Base-by-base conservation (phyloP, 352 stramenopile species). In the Phytophthora tentaculata region DNA sequence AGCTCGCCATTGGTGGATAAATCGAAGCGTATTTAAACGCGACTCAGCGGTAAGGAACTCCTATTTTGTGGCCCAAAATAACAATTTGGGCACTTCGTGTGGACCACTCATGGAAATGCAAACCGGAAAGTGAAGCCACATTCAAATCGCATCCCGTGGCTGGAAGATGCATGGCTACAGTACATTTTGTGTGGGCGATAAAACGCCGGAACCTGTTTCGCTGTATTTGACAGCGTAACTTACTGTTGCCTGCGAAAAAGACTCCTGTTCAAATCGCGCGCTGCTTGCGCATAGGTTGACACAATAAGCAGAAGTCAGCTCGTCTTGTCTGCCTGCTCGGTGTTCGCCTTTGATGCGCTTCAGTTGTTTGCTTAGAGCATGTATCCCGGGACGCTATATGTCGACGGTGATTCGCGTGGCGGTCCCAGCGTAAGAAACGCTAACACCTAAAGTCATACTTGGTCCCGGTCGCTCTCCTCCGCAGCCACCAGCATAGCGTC, bases 271-370 rank as follows among this genome's bases (percentile, higher is more conserved):
- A 65, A 64, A 69, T 65, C 53, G 37, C 53, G 9, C n/a, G 16
- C 14, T 24, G 16, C 23, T 67, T 39, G 54, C 7, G 28, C 29
- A 29, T 44, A 5, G 20, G 45, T 54, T 53, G 56, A 53, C 43
- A 56, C 17, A 39, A 6, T 17, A 39, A 24, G 49, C 28, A 24
- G 26, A 23, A 45, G 8, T 16, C 13, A 53, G 13, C 56, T 22
- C 44, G 67, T 19, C 69, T 76, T 76, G 69, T 73, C 54, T 76
- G 69, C 57, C 16, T 52, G 63, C 39, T 69, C 53, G 41, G 64
- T 73, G 58, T 59, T 69, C 45, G 49, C 24, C 13, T 20, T 29
- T 29, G 17, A 23, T 23, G 12, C n/a, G 39, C 17, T 48, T 54
- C 41, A 24, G 28, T 24, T 60, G 50, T n/a, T 56, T 44, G n/a